These are phyloP conservation scores for Ascomycota sp. DNA, from an alignment of 2,329 filamentous ascomycete species.

Conservation along the genomic window DNA sequence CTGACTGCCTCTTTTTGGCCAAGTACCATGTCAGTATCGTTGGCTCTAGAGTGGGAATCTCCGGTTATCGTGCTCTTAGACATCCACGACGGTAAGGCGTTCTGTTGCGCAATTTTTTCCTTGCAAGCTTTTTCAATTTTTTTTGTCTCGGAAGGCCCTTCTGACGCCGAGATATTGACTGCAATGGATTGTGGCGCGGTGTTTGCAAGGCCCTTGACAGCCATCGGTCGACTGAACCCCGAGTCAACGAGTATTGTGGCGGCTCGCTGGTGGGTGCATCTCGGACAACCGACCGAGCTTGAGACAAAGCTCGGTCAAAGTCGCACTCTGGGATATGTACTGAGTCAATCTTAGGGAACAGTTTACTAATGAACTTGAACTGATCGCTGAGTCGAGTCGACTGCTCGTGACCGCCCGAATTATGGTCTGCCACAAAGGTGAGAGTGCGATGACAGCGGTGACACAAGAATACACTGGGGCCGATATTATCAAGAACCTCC, in stretches of 20 bases:
- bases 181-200: slow-evolving; percentile 48
- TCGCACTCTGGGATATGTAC: slow-evolving; percentile 53
- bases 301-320: slow-evolving; percentile 47
- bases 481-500: slow-evolving; percentile 64
- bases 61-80: slow-evolving; percentile 48
- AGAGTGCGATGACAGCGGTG: slow-evolving; percentile 52
- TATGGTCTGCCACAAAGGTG: slow-evolving; percentile 43
- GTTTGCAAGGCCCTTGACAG: slow-evolving; percentile 47
- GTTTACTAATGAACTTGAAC: slow-evolving; percentile 57
- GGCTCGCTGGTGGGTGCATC: slow-evolving; percentile 47
- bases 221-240: slow-evolving; percentile 35
- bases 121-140: slow-evolving; percentile 43
- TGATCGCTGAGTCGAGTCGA: slow-evolving; percentile 59
- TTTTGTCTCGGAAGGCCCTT: slow-evolving; percentile 44
- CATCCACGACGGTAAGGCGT: slow-evolving; percentile 53
- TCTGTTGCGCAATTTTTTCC: slow-evolving; percentile 45
- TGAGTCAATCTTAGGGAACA: slow-evolving; percentile 59
- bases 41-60: slow-evolving; percentile 28
- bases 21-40: slow-evolving; percentile 5
- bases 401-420: slow-evolving; percentile 50
- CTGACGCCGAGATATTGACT: slow-evolving; percentile 45
- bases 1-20: slow-evolving; percentile 24
- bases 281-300: slow-evolving; percentile 42
- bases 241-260: slow-evolving; percentile 36
- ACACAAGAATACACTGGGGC: slow-evolving; percentile 58